Evolutionary conservation across 371 early-diverging fungal genomes (phyloP).

Genomic region (Syncephalis plumigaleata): DNA sequence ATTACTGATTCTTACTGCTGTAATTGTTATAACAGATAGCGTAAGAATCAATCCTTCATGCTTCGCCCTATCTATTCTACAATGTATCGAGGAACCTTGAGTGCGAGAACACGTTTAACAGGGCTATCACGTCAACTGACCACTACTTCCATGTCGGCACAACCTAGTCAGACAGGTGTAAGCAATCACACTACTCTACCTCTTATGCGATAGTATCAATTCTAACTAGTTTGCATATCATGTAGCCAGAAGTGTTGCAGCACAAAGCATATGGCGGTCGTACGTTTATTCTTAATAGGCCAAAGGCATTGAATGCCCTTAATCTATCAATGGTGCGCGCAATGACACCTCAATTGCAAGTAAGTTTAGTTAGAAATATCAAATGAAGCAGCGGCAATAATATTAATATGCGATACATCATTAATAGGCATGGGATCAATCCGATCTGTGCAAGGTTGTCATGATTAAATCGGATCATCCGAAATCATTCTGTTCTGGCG

Average conservation of each 20-base stretch:
- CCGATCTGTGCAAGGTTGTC: conserved; percentile 75
- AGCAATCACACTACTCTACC: not conserved
- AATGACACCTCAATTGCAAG: conserved; percentile 67
- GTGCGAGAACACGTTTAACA: too few species aligned
- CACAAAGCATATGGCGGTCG: conserved; percentile 52
- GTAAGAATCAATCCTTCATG: too few species aligned
- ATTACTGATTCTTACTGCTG: too few species aligned
- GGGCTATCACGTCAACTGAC: too few species aligned
- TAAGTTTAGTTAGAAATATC: too few species aligned
- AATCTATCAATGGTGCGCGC: conserved; percentile 71
- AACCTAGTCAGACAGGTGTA: too few species aligned
- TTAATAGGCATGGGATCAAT: conserved; percentile 70
- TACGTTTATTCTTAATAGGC: conserved; percentile 75
- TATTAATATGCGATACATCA: not conserved
- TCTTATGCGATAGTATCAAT: too few species aligned
- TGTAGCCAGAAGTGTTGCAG: conserved; percentile 36
- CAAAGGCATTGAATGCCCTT: conserved; percentile 73
- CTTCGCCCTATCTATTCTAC: too few species aligned
- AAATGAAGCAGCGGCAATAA: not conserved
- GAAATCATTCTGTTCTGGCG: conserved; percentile 91
- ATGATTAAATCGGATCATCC: conserved; percentile 58
- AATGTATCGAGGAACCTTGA: too few species aligned
- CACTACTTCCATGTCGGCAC: too few species aligned
- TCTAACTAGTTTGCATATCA: not conserved
- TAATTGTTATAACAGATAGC: too few species aligned